A percentile compares a stretch with the other conserved stretches of the same genome.
These are phyloP conservation scores for Chlorella sp. DNA, from an alignment of 139 green algal species.

Conservation along the genomic window DNA sequence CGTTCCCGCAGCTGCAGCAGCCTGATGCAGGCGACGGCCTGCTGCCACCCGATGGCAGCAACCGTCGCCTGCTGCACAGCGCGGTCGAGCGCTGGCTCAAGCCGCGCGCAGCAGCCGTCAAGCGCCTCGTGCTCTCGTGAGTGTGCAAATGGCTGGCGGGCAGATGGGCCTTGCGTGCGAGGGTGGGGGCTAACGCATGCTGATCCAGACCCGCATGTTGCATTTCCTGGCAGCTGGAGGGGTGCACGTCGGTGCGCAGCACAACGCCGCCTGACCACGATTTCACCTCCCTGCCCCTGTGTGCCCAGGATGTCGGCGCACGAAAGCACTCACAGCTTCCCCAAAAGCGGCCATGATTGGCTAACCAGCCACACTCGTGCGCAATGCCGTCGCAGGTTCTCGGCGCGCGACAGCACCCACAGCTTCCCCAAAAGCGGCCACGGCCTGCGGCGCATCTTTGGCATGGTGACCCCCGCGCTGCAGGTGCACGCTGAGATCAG, in stretches of 20 bases:
- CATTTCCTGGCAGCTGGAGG: not conserved
- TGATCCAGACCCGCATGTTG: not conserved
- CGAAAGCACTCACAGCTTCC: too few relatives aligned
- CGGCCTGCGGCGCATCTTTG: conserved; percentile 10
- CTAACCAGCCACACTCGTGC: too few relatives aligned
- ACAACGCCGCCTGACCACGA: too few relatives aligned
- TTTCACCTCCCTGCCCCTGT: too few relatives aligned
- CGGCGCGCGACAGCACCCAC: conserved; percentile 3
- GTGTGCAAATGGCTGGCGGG: not conserved
- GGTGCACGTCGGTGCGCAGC: not conserved
- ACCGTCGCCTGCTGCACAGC: conserved; percentile 23
- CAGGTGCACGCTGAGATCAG: not conserved
- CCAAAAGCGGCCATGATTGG: too few relatives aligned
- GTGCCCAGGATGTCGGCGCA: too few relatives aligned
- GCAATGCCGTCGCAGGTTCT: conserved; percentile 26
- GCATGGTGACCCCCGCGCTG: conserved; percentile 2
- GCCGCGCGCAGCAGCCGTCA: conserved; percentile 16
- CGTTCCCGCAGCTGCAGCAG: not conserved
- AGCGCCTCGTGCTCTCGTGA: conserved; percentile 27
- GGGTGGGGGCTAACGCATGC: not conserved
- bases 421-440: conserved; percentile 14
- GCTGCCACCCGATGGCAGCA: not conserved
- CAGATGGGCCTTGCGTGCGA: too few relatives aligned
- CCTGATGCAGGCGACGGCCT: not conserved
- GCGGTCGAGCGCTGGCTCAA: conserved; percentile 25